Evolutionary conservation across 2,329 filamentous ascomycete species (phyloP).

Genomic region (Pseudocercospora crystallina): DNA sequence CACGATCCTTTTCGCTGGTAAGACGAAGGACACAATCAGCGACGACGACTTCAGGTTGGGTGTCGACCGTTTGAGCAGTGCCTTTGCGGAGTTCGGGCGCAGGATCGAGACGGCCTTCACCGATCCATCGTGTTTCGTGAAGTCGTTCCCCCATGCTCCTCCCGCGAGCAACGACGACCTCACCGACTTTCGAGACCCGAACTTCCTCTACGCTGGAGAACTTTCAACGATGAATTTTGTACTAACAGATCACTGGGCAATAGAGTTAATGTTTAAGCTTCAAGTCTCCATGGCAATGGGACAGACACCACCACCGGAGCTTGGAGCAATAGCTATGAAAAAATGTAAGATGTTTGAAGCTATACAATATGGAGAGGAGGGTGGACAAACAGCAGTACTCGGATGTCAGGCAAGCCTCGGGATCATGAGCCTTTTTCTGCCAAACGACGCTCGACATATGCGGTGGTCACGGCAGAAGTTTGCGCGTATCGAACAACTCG

Average conservation of each 20-base stretch:
- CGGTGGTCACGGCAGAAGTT: constrained; percentile 81
- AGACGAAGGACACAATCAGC: constrained; percentile 63
- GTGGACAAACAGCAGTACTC: constrained; percentile 69
- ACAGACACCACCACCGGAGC: constrained; percentile 52
- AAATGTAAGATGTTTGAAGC: constrained; percentile 79
- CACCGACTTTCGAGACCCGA: constrained; percentile 69
- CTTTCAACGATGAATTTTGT: constrained; percentile 74
- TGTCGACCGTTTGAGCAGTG: constrained; percentile 46
- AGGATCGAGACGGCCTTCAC: constrained; percentile 63
- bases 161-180: constrained; percentile 59
- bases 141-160: constrained; percentile 58
- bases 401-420: constrained; percentile 73
- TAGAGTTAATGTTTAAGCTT: constrained; percentile 77
- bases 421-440: constrained; percentile 77
- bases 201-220: constrained; percentile 67
- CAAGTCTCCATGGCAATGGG: constrained; percentile 61
- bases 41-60: constrained; percentile 65
- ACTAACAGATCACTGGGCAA: constrained; percentile 73
- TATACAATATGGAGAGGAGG: constrained; percentile 68
- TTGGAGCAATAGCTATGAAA: constrained; percentile 63
- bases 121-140: constrained; percentile 63
- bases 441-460: constrained; percentile 67
- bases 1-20: constrained; percentile 71
- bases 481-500: constrained; percentile 72
- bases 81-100: constrained; percentile 50